phyloP scores from a whole-genome alignment of 23 red algal genomes.

The Gracilariopsis chorda region DNA sequence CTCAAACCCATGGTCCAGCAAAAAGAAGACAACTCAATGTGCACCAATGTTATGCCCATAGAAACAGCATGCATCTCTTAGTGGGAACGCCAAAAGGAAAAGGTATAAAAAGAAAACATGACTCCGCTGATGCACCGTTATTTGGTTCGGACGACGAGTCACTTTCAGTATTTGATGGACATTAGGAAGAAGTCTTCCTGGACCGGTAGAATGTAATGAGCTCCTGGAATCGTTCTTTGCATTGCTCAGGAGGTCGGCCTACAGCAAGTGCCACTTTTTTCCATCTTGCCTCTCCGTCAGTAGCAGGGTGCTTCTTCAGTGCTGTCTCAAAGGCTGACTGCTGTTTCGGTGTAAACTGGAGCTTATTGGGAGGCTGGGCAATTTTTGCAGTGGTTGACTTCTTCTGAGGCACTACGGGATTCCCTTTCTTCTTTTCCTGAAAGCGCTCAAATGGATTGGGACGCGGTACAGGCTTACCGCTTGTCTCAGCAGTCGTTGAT shows the following conservation, averaged over 20 bases:
- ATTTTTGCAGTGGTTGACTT: background rate
- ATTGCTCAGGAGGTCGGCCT: conserved; percentile 61
- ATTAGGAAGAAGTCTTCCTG: conserved; percentile 52
- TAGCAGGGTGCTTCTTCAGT: conserved; percentile 63
- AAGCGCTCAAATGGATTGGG: conserved; percentile 51
- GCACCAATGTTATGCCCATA: too few relatives aligned
- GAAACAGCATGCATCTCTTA: too few relatives aligned
- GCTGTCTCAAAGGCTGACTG: conserved; percentile 72
- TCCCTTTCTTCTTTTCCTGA: conserved; percentile 73
- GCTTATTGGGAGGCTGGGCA: conserved; percentile 57
- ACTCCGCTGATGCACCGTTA: too few relatives aligned
- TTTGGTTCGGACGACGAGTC: too few relatives aligned
- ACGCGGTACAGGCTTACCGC: background rate
- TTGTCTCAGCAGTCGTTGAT: background rate
- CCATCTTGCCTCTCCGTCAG: conserved; percentile 34
- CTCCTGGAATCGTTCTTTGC: conserved; percentile 68
- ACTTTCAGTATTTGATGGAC: too few relatives aligned
- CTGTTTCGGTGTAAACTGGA: conserved; percentile 82
- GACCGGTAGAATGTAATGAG: conserved; percentile 68
- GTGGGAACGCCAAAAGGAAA: too few relatives aligned
- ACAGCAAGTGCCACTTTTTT: conserved; percentile 44
- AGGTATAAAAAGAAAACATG: too few relatives aligned
- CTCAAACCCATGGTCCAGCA: too few relatives aligned
- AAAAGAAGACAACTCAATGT: too few relatives aligned
- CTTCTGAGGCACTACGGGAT: background rate